These are phyloP conservation scores for Erythrobasidium hasegawianum DNA, from an alignment of 1,284 basidiomycete species.

Conservation along the genomic window DNA sequence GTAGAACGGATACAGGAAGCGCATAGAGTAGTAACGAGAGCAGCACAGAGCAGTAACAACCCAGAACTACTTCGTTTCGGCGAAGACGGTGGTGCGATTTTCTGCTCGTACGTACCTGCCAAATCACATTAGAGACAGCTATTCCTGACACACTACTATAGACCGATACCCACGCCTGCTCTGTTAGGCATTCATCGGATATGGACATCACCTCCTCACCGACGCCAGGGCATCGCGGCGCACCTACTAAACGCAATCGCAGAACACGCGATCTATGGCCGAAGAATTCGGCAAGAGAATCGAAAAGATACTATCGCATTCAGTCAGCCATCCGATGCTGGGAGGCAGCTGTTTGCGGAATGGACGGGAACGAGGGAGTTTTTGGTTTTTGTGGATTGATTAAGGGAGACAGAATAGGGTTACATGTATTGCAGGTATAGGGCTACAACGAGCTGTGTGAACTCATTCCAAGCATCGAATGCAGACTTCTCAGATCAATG, in stretches of 20 bases:
- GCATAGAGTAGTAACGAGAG: conserved; percentile 45
- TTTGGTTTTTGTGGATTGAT: conserved; percentile 40
- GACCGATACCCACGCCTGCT: conserved; percentile 48
- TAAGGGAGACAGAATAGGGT: neutral
- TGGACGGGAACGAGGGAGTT: conserved; percentile 46
- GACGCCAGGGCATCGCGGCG: conserved; percentile 47
- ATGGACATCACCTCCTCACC: conserved; percentile 50
- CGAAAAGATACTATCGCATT: conserved; percentile 50
- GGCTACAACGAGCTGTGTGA: no score
- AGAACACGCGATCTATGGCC: conserved; percentile 50
- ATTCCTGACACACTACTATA: conserved; percentile 34
- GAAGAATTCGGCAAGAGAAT: conserved; percentile 43
- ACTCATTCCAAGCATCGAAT: no score
- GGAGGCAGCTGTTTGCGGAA: conserved; percentile 49
- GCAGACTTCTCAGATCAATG: no score
- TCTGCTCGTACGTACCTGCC: no score
- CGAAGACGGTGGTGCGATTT: conserved; percentile 49
- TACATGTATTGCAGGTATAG: no score
- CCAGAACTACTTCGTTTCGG: conserved; percentile 43
- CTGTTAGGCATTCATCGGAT: conserved; percentile 53
- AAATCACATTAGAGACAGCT: no score
- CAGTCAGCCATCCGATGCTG: conserved; percentile 53
- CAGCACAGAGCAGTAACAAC: conserved; percentile 39
- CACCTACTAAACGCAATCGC: conserved; percentile 49
- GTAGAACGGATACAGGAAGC: conserved; percentile 51